These are phyloP conservation scores for Xanthoconium stramineum DNA, from an alignment of 768 basidiomycete genomes.

Conservation along the genomic window DNA sequence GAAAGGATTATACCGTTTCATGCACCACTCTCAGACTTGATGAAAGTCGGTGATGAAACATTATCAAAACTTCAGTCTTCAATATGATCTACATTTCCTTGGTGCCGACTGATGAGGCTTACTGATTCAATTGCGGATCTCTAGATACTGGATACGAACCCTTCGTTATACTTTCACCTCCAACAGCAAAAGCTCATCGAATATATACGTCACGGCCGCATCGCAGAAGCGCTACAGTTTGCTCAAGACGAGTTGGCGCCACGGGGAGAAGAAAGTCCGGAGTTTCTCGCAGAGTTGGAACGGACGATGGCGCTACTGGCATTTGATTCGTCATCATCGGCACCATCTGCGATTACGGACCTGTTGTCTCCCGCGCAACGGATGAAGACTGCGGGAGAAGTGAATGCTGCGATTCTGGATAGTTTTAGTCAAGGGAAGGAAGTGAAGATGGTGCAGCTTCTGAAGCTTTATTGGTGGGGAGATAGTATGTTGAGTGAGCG, in stretches of 20 bases:
- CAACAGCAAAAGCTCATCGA: constrained; percentile 97
- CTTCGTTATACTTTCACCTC: constrained; percentile 88
- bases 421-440: constrained; percentile 90
- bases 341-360: constrained; percentile 65
- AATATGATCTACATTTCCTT: constrained; percentile 65
- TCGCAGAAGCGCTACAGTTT: constrained; percentile 80
- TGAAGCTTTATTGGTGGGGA: constrained; percentile 87
- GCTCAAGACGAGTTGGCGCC: constrained; percentile 94
- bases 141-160: constrained; percentile 96
- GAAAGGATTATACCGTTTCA: constrained; percentile 89
- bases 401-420: constrained; percentile 94
- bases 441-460: constrained; percentile 79
- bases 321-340: constrained; percentile 59
- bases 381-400: constrained; percentile 91
- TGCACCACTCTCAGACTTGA: constrained; percentile 96
- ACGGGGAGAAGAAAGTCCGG: constrained; percentile 90
- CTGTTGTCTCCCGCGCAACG: constrained; percentile 84
- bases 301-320: constrained; percentile 91
- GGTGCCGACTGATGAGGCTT: not conserved
- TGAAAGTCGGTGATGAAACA: constrained; percentile 80
- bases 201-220: constrained; percentile 78
- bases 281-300: constrained; percentile 90
- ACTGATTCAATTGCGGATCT: constrained; percentile 23
- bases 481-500: constrained; percentile 74
- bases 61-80: constrained; percentile 91